These are phyloP conservation scores for Lepidopterella palustris DNA, from an alignment of 495 filamentous ascomycete genomes.

Conservation along the genomic window DNA sequence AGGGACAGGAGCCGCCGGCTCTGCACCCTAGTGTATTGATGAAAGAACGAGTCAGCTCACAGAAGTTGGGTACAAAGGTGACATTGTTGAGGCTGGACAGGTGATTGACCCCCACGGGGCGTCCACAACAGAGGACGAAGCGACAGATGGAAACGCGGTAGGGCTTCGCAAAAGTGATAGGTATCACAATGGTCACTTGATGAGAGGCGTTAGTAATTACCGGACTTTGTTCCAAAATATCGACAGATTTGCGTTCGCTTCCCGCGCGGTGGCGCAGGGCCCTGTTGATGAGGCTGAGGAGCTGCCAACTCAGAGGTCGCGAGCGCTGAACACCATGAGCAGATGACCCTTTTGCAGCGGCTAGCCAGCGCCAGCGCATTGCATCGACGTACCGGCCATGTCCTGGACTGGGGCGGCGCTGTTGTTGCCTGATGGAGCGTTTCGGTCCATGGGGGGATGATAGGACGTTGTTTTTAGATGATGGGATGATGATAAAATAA, in stretches of 20 bases:
- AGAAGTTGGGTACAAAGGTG: background rate
- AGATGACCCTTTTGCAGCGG: slow-evolving; percentile 25
- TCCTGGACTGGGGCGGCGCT: slow-evolving; percentile 10
- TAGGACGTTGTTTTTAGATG: slow-evolving; percentile 23
- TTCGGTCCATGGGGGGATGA: slow-evolving; percentile 2
- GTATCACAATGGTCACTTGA: slow-evolving; percentile 17
- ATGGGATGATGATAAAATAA: background rate
- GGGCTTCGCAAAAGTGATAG: slow-evolving; percentile 5
- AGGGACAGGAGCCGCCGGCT: slow-evolving; percentile 35
- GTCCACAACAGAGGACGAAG: background rate
- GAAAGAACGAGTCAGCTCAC: slow-evolving; percentile 19
- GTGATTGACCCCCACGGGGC: slow-evolving; percentile 22
- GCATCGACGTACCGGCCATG: slow-evolving; percentile 16
- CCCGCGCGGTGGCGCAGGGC: slow-evolving; percentile 20
- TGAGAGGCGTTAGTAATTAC: slow-evolving; percentile 27
- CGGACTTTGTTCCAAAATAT: slow-evolving; percentile 29
- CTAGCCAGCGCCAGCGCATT: slow-evolving; percentile 28
- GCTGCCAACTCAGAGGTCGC: slow-evolving; percentile 22
- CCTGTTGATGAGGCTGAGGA: slow-evolving; percentile 25
- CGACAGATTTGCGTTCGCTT: slow-evolving; percentile 28
- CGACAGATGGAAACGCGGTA: slow-evolving; percentile 20
- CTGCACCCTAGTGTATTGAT: slow-evolving; percentile 29
- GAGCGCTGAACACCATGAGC: slow-evolving; percentile 15
- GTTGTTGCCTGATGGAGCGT: slow-evolving; percentile 25
- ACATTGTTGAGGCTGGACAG: slow-evolving; percentile 16